These are phyloP conservation scores for Cucurbita ficifolia DNA, from an alignment of 306 rosid species.

Conservation along the genomic window DNA sequence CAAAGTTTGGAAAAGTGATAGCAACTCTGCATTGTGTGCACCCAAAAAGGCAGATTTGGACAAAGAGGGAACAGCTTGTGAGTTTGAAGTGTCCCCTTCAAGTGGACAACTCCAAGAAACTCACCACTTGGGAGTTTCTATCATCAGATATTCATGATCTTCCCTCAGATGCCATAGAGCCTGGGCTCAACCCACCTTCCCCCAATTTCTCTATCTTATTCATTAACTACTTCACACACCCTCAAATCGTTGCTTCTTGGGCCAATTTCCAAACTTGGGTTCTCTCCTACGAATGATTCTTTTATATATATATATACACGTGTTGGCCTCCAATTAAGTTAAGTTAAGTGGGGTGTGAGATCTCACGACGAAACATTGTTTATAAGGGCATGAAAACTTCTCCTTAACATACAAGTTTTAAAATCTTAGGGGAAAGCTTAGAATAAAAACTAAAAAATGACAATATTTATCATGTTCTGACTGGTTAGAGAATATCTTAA, in stretches of 20 bases:
- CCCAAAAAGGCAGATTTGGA: conserved; percentile 13
- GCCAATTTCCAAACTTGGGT: not conserved
- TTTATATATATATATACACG: too few relatives aligned
- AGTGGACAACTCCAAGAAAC: not conserved
- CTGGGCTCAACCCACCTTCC: not conserved
- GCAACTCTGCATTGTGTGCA: conserved; percentile 10
- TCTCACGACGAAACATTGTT: too few relatives aligned
- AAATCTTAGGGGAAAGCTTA: too few relatives aligned
- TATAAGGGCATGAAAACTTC: too few relatives aligned
- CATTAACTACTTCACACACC: not conserved
- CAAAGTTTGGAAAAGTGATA: conserved; percentile 7
- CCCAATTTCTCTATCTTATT: not conserved
- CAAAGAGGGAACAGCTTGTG: not conserved
- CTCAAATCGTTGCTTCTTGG: not conserved
- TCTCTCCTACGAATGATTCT: not conserved
- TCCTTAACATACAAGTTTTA: too few relatives aligned
- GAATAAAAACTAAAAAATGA: too few relatives aligned
- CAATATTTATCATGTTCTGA: too few relatives aligned
- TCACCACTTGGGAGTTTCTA: not conserved
- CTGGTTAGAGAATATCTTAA: too few relatives aligned
- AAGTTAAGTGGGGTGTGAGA: too few relatives aligned
- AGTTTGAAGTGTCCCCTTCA: not conserved
- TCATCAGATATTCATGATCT: not conserved
- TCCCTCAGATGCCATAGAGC: not conserved
- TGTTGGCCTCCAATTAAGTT: too few relatives aligned